Percentiles rank a stretch among this genome's conserved stretches.
Conservation (phyloP, 139 green algal species). For the Picochlorum sp. region DNA sequence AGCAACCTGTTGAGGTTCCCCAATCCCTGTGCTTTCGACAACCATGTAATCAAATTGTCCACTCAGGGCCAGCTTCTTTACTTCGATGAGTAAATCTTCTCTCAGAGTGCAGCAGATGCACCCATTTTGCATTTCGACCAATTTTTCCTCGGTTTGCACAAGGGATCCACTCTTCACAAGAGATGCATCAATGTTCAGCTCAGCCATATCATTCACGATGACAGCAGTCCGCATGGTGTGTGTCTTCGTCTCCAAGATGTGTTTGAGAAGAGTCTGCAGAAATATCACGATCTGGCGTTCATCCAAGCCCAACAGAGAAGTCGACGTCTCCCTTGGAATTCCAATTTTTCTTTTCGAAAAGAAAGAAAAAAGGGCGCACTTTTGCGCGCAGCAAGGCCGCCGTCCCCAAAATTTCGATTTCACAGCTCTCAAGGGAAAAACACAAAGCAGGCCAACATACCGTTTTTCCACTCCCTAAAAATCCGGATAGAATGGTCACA, state of each 20-base stretch:
- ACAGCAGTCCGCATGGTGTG: constrained; percentile 34
- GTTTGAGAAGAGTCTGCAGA: constrained; percentile 51
- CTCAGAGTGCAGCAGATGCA: constrained; percentile 82
- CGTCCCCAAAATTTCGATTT: neutral
- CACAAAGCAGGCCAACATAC: neutral
- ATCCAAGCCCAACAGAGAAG: too few species aligned
- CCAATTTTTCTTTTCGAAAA: too few species aligned
- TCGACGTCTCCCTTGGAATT: too few species aligned
- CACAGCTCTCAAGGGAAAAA: neutral
- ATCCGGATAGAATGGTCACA: constrained; percentile 63
- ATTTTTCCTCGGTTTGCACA: constrained; percentile 17
- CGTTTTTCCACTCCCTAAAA: constrained; percentile 74
- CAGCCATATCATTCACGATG: constrained; percentile 77
- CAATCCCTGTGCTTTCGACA: constrained; percentile 76
- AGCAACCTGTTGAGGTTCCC: constrained; percentile 56
- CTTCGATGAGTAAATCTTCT: constrained; percentile 55
- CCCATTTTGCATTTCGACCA: constrained; percentile 67
- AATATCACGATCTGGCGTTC: neutral
- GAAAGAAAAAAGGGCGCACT: neutral
- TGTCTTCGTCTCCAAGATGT: constrained; percentile 50
- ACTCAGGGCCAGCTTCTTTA: constrained; percentile 38
- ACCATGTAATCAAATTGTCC: constrained; percentile 65
- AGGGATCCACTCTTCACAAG: constrained; percentile 38
- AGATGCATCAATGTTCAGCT: constrained; percentile 72
- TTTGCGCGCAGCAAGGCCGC: neutral